phyloP scores from a whole-genome alignment of 768 basidiomycete species.

The Collybia sp. region DNA sequence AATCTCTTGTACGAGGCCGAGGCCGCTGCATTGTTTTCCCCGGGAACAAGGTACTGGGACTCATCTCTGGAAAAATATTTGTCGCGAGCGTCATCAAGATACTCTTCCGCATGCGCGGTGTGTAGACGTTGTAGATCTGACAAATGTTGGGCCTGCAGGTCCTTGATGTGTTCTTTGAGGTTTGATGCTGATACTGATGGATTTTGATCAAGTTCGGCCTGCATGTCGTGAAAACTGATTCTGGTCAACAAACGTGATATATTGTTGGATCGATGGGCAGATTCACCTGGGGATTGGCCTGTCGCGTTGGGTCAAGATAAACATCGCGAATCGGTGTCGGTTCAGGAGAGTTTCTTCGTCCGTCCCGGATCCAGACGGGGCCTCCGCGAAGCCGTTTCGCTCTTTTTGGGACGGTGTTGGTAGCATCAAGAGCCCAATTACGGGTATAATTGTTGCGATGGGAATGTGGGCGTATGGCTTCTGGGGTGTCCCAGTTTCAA shows the following conservation, averaged over 20 bases:
- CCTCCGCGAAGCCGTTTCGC: not conserved
- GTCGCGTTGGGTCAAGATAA: constrained; percentile 34
- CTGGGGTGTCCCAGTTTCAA: too few relatives aligned
- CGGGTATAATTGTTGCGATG: too few relatives aligned
- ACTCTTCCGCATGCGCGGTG: constrained; percentile 27
- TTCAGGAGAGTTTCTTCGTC: constrained; percentile 14
- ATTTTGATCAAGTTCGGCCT: constrained; percentile 19
- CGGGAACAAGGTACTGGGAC: constrained; percentile 10
- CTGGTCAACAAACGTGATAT: not conserved
- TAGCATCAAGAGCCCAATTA: too few relatives aligned
- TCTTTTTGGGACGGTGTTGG: too few relatives aligned
- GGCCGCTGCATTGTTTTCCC: constrained; percentile 14
- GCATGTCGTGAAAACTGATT: constrained; percentile 31
- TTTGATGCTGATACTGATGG: constrained; percentile 17
- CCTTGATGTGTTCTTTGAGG: constrained; percentile 21
- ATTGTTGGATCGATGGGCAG: constrained; percentile 7
- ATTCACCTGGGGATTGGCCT: constrained; percentile 33
- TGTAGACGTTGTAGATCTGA: constrained; percentile 34
- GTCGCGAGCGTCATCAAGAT: constrained; percentile 27
- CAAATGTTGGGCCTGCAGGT: constrained; percentile 22
- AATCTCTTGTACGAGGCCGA: constrained; percentile 15
- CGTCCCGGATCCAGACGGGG: not conserved
- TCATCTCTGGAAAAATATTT: constrained; percentile 28
- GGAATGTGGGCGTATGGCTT: too few relatives aligned
- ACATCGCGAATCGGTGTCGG: constrained; percentile 31